These are phyloP conservation scores for Lycium ferocissimum DNA, from an alignment of 257 asterid genomes.

Conservation along the genomic window DNA sequence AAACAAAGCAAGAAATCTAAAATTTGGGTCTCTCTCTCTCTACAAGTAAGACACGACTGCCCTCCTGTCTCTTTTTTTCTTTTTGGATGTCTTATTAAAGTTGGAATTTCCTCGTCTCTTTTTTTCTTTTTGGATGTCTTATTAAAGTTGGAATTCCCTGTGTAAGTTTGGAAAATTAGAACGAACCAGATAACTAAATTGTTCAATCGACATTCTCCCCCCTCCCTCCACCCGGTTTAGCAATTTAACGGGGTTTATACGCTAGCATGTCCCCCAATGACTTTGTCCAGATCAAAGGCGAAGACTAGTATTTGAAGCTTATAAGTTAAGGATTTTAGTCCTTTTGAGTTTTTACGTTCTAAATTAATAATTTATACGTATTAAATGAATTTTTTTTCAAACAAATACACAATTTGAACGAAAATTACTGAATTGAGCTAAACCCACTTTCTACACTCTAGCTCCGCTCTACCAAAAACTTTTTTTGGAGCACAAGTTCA, in stretches of 20 bases:
- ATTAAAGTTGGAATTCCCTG: not conserved
- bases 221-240: not conserved
- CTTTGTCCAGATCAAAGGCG: not conserved
- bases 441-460: not conserved
- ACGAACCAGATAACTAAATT: not conserved
- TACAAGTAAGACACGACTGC: too few relatives aligned
- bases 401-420: not conserved
- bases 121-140: constrained; percentile 25
- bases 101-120: not conserved
- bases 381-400: not conserved
- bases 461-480: not conserved
- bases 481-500: not conserved
- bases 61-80: not conserved
- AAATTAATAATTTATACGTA: too few relatives aligned
- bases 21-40: too few relatives aligned
- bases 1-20: too few relatives aligned
- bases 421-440: not conserved
- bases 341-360: not conserved
- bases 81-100: constrained; percentile 23
- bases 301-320: not conserved
- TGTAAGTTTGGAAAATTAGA: constrained; percentile 17
- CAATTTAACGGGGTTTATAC: too few relatives aligned
- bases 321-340: not conserved
- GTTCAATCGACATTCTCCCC: not conserved
- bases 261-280: not conserved